Conservation (phyloP, 73 alveolate genomes). For the Tetrahymena borealis region DNA sequence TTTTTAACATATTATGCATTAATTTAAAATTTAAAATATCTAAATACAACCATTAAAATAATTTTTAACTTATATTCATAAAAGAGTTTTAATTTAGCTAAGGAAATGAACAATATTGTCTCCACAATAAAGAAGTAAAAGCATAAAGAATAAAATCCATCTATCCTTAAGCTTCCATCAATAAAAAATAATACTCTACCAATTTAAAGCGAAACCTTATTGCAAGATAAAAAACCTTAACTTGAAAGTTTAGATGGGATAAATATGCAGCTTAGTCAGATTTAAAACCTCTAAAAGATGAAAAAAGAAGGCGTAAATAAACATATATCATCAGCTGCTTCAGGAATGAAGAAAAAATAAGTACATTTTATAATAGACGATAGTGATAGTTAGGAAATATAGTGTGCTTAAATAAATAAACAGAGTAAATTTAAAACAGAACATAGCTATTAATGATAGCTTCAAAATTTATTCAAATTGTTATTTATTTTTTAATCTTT, state of each 20-base stretch:
- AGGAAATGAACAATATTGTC: background rate
- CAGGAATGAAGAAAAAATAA: background rate
- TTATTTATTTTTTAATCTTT: too few species aligned
- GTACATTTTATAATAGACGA: background rate
- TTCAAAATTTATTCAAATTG: too few species aligned
- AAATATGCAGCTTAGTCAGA: too few species aligned
- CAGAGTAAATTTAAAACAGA: background rate
- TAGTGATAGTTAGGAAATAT: background rate
- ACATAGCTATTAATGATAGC: background rate
- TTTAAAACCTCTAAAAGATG: background rate
- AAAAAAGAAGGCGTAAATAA: background rate
- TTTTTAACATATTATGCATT: too few species aligned
- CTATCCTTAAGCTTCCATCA: background rate
- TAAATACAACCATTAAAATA: too few species aligned
- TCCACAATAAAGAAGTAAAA: background rate
- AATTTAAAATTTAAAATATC: too few species aligned
- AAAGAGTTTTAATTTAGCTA: background rate
- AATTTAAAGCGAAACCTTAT: too few species aligned
- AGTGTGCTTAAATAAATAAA: background rate
- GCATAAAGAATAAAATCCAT: background rate
- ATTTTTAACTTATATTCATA: too few species aligned
- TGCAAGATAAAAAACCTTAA: background rate
- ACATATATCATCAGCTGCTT: background rate
- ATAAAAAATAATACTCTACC: too few species aligned
- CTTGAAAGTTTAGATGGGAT: background rate